Conservation (phyloP, 2,329 filamentous ascomycete genomes). For the Talaromyces sp. region DNA sequence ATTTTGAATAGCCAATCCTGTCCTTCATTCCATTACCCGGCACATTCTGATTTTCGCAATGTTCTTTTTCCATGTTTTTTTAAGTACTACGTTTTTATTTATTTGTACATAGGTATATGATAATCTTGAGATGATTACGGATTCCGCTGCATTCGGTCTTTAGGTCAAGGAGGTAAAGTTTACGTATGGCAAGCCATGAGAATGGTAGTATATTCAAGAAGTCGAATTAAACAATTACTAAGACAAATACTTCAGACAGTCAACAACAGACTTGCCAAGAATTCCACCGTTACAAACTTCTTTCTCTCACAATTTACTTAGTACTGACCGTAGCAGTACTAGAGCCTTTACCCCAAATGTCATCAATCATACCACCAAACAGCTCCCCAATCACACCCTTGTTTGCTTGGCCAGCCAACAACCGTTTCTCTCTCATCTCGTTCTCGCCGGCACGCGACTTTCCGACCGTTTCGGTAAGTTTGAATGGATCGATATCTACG, state of each 20-base stretch:
- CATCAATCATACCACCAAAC: conserved; percentile 38
- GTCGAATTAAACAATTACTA: neutral
- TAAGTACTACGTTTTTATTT: neutral
- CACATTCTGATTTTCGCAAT: neutral
- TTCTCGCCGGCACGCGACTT: conserved; percentile 38
- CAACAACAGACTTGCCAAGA: neutral
- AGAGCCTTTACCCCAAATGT: conserved; percentile 33
- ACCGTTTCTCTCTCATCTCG: conserved; percentile 28
- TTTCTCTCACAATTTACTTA: neutral
- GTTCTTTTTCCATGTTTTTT: neutral
- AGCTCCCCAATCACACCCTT: conserved; percentile 35
- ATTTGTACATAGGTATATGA: neutral
- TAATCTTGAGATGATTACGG: neutral
- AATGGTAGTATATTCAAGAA: conserved; percentile 4
- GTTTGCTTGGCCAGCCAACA: conserved; percentile 27
- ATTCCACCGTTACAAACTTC: neutral
- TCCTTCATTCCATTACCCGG: neutral
- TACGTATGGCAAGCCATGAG: neutral
- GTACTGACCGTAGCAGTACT: conserved; percentile 22
- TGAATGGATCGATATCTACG: conserved; percentile 56
- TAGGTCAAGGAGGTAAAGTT: neutral
- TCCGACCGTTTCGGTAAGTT: conserved; percentile 51
- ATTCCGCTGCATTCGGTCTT: neutral
- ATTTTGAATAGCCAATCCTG: conserved; percentile 1
- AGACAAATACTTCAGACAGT: neutral